Evolutionary conservation across 208 protist genomes (phyloP).

Genomic region (Naegleria lovaniensis): DNA sequence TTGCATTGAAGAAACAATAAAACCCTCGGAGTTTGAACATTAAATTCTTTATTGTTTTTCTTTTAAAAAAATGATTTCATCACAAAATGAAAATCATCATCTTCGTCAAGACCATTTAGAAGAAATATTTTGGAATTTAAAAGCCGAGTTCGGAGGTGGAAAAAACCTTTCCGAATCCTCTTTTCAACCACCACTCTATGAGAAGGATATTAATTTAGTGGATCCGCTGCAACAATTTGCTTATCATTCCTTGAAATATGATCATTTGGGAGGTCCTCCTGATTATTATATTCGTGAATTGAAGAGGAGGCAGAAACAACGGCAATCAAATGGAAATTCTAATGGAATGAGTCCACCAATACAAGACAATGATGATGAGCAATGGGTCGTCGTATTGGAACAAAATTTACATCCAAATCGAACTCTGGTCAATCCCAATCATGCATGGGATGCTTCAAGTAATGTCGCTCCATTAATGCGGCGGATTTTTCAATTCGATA

Average conservation of each 20-base stretch:
- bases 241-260: background rate
- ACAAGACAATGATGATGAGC: background rate
- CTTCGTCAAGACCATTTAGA: too few species aligned
- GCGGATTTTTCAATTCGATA: constrained; percentile 17
- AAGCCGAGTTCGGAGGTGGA: background rate
- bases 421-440: constrained; percentile 1
- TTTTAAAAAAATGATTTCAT: too few species aligned
- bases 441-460: background rate
- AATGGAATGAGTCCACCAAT: too few species aligned
- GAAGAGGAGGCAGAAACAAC: background rate
- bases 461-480: background rate
- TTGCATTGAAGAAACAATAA: too few species aligned
- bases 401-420: background rate
- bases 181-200: background rate
- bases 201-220: background rate
- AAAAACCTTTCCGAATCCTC: background rate
- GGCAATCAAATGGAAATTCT: too few species aligned
- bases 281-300: background rate
- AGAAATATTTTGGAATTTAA: background rate
- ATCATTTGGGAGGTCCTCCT: constrained; percentile 10
- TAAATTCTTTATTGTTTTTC: too few species aligned
- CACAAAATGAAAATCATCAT: too few species aligned
- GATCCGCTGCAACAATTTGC: background rate
- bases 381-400: background rate
- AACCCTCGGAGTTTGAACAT: too few species aligned